Conservation (phyloP, 106 monocot species). For the Alisma plantagoaquatica region DNA sequence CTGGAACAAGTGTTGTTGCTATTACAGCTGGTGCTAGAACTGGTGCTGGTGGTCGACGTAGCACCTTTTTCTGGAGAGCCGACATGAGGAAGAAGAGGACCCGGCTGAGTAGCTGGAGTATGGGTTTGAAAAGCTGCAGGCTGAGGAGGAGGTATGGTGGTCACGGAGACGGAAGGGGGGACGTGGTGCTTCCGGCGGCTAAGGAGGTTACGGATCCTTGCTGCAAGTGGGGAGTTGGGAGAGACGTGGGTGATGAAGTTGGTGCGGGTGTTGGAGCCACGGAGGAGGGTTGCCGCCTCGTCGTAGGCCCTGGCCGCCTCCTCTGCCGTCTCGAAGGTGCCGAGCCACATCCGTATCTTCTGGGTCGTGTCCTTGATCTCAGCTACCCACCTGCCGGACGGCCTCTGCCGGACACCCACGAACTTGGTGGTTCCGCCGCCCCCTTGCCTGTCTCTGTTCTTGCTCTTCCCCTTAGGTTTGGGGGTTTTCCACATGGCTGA, state of each 20-base stretch:
- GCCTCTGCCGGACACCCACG: conserved; percentile 18
- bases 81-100: not conserved
- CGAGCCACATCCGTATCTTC: conserved; percentile 19
- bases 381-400: conserved; percentile 18
- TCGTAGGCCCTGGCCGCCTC: conserved; percentile 17
- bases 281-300: conserved; percentile 19
- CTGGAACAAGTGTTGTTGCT: not conserved
- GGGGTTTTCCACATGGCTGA: not conserved
- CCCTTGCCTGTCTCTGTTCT: too few relatives aligned
- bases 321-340: conserved; percentile 21
- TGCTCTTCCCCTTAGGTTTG: not conserved
- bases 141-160: too few relatives aligned
- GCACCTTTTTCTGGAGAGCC: too few relatives aligned
- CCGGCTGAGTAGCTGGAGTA: not conserved
- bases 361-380: conserved; percentile 23
- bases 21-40: not conserved
- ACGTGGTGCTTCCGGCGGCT: conserved; percentile 4
- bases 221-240: conserved; percentile 7
- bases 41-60: not conserved
- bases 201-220: conserved; percentile 4
- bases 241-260: conserved; percentile 3
- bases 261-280: conserved; percentile 17
- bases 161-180: not conserved
- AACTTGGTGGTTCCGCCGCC: not conserved
- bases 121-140: too few relatives aligned